phyloP scores from a whole-genome alignment of 257 asterid genomes.

The Plantago ovata region DNA sequence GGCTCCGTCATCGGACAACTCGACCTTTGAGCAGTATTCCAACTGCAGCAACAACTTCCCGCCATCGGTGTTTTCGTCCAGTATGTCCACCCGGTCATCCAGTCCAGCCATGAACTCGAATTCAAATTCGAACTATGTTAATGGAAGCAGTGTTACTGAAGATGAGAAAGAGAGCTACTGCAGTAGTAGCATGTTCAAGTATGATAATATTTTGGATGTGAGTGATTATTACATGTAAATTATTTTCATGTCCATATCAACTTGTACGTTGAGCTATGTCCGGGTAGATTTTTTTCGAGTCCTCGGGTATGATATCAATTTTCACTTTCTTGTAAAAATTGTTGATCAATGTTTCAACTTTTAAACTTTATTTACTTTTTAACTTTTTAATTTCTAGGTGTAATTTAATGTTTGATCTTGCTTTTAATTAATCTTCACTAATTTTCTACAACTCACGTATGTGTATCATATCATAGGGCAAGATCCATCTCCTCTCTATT shows the following conservation, averaged over 20 bases:
- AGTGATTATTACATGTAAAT: slow-evolving; percentile 48
- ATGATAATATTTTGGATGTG: slow-evolving; percentile 43
- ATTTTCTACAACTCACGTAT: no score
- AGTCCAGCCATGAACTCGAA: slow-evolving; percentile 43
- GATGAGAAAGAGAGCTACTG: slow-evolving; percentile 67
- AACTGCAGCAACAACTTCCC: slow-evolving; percentile 46
- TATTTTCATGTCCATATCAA: neutral
- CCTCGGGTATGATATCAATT: slow-evolving; percentile 15
- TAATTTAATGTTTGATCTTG: no score
- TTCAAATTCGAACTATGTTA: slow-evolving; percentile 37
- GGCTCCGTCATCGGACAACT: slow-evolving; percentile 36
- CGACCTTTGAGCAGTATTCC: slow-evolving; percentile 44
- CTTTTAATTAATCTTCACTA: no score
- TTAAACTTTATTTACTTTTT: no score
- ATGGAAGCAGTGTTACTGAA: slow-evolving; percentile 38
- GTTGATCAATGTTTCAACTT: neutral
- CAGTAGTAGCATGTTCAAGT: slow-evolving; percentile 52
- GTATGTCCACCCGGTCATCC: slow-evolving; percentile 65
- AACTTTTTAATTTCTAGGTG: no score
- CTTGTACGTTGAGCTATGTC: neutral
- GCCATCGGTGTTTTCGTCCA: slow-evolving; percentile 53
- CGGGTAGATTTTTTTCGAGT: slow-evolving; percentile 11
- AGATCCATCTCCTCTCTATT: no score
- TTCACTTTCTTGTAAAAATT: slow-evolving; percentile 22
- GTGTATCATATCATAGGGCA: no score